Conservation (phyloP, 352 stramenopile species). For the Phytophthora lateralis region DNA sequence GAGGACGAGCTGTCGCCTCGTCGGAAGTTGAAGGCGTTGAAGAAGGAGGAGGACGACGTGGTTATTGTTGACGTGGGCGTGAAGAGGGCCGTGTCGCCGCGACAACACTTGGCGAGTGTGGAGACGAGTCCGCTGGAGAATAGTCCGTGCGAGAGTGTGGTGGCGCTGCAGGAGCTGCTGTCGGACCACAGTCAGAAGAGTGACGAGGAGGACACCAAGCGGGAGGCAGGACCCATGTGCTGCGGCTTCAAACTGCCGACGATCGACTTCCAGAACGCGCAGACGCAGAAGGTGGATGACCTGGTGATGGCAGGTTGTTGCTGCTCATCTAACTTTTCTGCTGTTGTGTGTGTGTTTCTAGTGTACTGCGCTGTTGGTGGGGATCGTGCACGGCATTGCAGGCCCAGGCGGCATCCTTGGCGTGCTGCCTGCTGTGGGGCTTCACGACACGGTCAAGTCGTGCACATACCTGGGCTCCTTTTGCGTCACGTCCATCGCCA, state of each 20-base stretch:
- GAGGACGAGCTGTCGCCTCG: conserved; percentile 29
- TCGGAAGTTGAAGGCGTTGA: conserved; percentile 22
- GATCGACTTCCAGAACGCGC: conserved; percentile 71
- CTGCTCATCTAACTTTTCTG: conserved; percentile 8
- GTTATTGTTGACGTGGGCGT: conserved; percentile 20
- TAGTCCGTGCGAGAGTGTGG: conserved; percentile 60
- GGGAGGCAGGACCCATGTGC: conserved; percentile 30
- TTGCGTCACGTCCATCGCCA: conserved; percentile 87
- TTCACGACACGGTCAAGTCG: conserved; percentile 84
- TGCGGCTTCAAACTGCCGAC: conserved; percentile 52
- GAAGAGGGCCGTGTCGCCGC: conserved; percentile 5
- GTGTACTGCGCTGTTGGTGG: conserved; percentile 83
- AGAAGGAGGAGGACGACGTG: conserved; percentile 12
- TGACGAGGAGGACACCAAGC: conserved; percentile 27
- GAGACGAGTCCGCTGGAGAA: conserved; percentile 44
- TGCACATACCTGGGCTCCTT: conserved; percentile 90
- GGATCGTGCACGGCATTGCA: conserved; percentile 92
- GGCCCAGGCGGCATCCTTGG: conserved; percentile 81
- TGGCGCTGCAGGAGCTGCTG: conserved; percentile 58
- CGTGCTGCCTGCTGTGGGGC: conserved; percentile 89
- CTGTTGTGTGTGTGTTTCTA: conserved; percentile 20
- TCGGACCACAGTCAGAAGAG: conserved; percentile 30
- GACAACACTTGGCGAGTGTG: conserved; percentile 27
- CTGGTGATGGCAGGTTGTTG: background rate
- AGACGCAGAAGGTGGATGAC: conserved; percentile 75